A percentile compares a stretch with the other conserved stretches of the same genome.
phyloP scores from a whole-genome alignment of 768 basidiomycete species.

The Tubosaeta brunneosetosa region DNA sequence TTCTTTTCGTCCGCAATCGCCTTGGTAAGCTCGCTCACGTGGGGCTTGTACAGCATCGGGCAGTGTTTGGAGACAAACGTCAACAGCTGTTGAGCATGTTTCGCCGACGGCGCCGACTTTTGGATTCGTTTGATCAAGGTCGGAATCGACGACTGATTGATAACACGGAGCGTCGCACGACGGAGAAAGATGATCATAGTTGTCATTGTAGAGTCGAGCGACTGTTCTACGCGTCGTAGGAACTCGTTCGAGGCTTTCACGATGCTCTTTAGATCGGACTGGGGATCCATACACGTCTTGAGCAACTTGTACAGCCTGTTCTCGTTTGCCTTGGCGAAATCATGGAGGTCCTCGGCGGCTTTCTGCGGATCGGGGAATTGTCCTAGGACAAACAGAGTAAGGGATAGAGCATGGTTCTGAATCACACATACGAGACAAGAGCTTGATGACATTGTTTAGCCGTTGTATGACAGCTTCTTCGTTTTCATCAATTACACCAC shows the following conservation, averaged over 20 bases:
- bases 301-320: constrained; percentile 79
- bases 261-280: constrained; percentile 75
- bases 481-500: constrained; percentile 84
- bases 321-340: constrained; percentile 87
- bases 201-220: constrained; percentile 49
- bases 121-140: constrained; percentile 68
- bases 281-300: constrained; percentile 75
- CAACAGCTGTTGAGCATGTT: constrained; percentile 50
- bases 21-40: constrained; percentile 72
- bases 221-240: constrained; percentile 67
- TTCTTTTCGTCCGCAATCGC: constrained; percentile 65
- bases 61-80: constrained; percentile 68
- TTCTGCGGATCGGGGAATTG: constrained; percentile 67
- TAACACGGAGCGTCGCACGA: constrained; percentile 60
- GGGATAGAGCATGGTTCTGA: neutral
- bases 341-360: constrained; percentile 69
- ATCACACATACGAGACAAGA: constrained; percentile 54
- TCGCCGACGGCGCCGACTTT: constrained; percentile 39
- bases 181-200: constrained; percentile 74
- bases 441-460: constrained; percentile 51
- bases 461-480: constrained; percentile 58
- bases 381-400: constrained; percentile 30
- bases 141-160: constrained; percentile 85
- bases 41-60: constrained; percentile 67
- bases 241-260: constrained; percentile 84